These are phyloP conservation scores for Dioszegia crocea DNA, from an alignment of 768 basidiomycete species.

Conservation along the genomic window DNA sequence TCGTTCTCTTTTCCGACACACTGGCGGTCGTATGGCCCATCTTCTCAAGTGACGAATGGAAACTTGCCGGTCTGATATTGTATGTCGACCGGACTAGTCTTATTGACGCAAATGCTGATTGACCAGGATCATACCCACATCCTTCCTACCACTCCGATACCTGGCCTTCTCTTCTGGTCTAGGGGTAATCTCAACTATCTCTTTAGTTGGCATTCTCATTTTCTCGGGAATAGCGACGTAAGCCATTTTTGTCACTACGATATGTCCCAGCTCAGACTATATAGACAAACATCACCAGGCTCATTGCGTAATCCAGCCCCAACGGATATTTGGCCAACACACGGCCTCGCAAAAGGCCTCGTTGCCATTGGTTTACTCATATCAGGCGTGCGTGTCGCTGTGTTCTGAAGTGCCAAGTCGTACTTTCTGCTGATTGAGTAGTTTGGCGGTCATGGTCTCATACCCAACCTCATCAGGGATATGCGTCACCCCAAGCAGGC, in stretches of 20 bases:
- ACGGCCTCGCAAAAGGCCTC: constrained; percentile 37
- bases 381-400: constrained; percentile 26
- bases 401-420: too few relatives aligned
- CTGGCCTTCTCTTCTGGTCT: constrained; percentile 44
- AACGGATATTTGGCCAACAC: constrained; percentile 41
- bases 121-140: constrained; percentile 38
- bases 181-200: constrained; percentile 35
- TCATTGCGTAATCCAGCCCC: constrained; percentile 38
- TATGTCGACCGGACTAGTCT: constrained; percentile 8
- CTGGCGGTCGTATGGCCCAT: constrained; percentile 39
- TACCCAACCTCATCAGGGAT: constrained; percentile 43
- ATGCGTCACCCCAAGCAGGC: constrained; percentile 45
- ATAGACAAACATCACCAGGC: constrained; percentile 27
- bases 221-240: constrained; percentile 40
- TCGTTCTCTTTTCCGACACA: constrained; percentile 41
- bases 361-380: constrained; percentile 39
- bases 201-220: constrained; percentile 41
- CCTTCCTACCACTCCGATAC: constrained; percentile 43
- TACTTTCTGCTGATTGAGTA: not conserved
- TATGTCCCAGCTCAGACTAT: constrained; percentile 7
- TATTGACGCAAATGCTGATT: not conserved
- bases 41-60: constrained; percentile 38
- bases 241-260: not conserved
- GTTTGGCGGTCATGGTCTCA: constrained; percentile 46
- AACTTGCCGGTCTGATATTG: constrained; percentile 30